Percentiles rank a stretch among this genome's conserved stretches.
These are phyloP conservation scores for Claviceps quebecensis DNA, from an alignment of 2,329 filamentous ascomycete species.

Conservation along the genomic window DNA sequence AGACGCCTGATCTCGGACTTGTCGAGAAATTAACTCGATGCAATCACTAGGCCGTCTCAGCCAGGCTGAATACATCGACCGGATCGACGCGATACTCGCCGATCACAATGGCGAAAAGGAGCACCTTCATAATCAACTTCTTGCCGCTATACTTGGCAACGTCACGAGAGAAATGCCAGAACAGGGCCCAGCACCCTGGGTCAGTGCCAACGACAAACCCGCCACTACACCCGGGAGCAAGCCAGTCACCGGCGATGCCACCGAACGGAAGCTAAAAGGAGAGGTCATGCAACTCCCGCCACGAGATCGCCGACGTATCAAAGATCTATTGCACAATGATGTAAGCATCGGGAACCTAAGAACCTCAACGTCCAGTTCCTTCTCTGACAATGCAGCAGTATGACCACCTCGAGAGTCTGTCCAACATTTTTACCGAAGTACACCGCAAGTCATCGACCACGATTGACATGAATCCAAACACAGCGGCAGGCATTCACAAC, in stretches of 20 bases:
- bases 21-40: slow-evolving; percentile 15
- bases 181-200: slow-evolving; percentile 53
- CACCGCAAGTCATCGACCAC: slow-evolving; percentile 30
- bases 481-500: slow-evolving; percentile 57
- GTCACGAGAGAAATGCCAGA: slow-evolving; percentile 56
- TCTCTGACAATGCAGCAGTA: slow-evolving; percentile 24
- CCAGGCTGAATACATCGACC: slow-evolving; percentile 44
- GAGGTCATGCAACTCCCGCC: slow-evolving; percentile 59
- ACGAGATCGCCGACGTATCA: slow-evolving; percentile 51
- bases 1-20: not conserved
- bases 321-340: slow-evolving; percentile 48
- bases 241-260: slow-evolving; percentile 49
- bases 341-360: slow-evolving; percentile 19
- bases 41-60: slow-evolving; percentile 41
- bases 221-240: slow-evolving; percentile 42
- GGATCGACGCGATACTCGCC: slow-evolving; percentile 45
- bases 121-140: slow-evolving; percentile 54
- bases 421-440: slow-evolving; percentile 37
- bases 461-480: slow-evolving; percentile 52
- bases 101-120: slow-evolving; percentile 44
- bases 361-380: not conserved
- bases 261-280: slow-evolving; percentile 50
- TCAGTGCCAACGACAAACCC: slow-evolving; percentile 58
- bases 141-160: slow-evolving; percentile 54
- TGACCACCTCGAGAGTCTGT: slow-evolving; percentile 40